Evolutionary conservation across 2,329 filamentous ascomycete species (phyloP).

Genomic region (Microdochium trichocladiopsis): DNA sequence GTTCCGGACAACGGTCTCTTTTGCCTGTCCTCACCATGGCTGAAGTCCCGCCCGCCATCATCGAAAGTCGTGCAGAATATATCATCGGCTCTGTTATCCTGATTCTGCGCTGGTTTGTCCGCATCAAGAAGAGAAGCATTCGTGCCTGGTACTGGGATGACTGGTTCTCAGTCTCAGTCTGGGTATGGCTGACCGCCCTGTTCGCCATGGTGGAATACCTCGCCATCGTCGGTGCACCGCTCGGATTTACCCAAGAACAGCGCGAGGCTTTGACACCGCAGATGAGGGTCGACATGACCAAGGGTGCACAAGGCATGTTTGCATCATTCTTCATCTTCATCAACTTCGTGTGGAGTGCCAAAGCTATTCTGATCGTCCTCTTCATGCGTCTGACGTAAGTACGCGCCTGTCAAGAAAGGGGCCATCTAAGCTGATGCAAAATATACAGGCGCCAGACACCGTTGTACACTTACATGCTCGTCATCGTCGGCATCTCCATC

Average conservation of each 20-base stretch:
- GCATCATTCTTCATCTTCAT: not conserved
- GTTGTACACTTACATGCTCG: not conserved
- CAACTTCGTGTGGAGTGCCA: not conserved
- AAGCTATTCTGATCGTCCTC: not conserved
- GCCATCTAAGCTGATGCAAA: not conserved
- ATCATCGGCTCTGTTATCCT: not conserved
- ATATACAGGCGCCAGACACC: not conserved
- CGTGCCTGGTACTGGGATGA: not conserved
- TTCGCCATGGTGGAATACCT: not conserved
- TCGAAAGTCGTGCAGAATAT: not conserved
- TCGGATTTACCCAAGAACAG: not conserved
- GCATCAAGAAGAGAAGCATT: not conserved
- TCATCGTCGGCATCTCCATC: not conserved
- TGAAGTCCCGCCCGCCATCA: not conserved
- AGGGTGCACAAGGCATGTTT: not conserved
- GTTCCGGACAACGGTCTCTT: not conserved
- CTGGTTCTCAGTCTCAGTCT: not conserved
- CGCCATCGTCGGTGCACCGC: not conserved
- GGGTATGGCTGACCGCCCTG: not conserved
- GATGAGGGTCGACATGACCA: not conserved
- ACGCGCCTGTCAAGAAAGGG: not conserved
- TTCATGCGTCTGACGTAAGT: not conserved
- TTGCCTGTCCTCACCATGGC: not conserved
- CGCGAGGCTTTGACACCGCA: not conserved
- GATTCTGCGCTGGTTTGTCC: not conserved